Evolutionary conservation across 805 yeast species (phyloP), one percentile per base, ranked within the genome.

Genomic region (Sugiyamaella smithiae): DNA sequence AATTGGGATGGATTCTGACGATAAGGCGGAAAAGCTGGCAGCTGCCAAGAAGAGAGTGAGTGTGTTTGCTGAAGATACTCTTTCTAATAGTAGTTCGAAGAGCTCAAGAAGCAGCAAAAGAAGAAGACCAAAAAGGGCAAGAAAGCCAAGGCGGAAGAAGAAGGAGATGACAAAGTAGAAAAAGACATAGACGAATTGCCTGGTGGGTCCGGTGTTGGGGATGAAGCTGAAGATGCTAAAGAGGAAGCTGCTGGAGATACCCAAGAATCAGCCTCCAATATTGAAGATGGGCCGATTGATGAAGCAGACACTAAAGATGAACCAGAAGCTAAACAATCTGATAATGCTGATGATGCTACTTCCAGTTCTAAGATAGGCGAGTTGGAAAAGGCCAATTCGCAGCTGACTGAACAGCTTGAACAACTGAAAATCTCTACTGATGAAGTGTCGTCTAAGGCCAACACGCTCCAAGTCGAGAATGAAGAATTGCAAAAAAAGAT

Each of bases 11-110:
- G 25, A 25, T 3, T 26, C 32, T 16, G 31, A 23, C 43, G 59
- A 61, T 5, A 75, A 81, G 53, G 80, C 77, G 43, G 85, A 81
- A 60, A 78, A 81, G 63, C 70, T 86, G 43, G 88, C 83, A 55
- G 84, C 84, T 1, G 93, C 91, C 4, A 76, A 85, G 59, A 84
- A 82, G 68, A 77, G 82, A 54, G 80, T 77, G 36, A 7, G 72
- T 64, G 17, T n/a, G 17, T 14, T 8, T 11, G 4, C 14, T 14
- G 1, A 8, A 11, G 32, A 19, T 9, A 35, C n/a, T n/a, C n/a
- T 44, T 6, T 12, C 45, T 41, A 32, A 51, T n/a, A 23, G 19
- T 54, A 72, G 73, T 79, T 73, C 56, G 89, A 84, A 51, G 87
- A 83, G 58, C 67, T 85, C 71, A 85, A 79, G 66, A 73, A 72